Evolutionary conservation across 148 eudicot species (phyloP).

Genomic region (Polygonum aviculare): DNA sequence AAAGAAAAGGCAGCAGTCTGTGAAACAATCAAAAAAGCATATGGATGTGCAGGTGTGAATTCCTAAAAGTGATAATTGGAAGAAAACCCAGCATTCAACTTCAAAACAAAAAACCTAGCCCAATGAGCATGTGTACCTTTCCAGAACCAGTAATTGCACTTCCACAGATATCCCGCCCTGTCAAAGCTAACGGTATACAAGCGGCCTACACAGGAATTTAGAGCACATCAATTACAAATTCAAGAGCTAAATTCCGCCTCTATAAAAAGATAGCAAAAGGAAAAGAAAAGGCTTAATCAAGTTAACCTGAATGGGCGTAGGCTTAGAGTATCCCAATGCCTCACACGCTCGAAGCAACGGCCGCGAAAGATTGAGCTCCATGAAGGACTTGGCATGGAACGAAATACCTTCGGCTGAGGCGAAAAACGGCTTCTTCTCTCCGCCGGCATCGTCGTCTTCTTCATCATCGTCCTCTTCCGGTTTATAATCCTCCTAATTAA

Average conservation of each 20-base stretch:
- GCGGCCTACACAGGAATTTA: constrained; percentile 57
- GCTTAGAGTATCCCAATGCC: constrained; percentile 69
- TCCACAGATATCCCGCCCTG: constrained; percentile 91
- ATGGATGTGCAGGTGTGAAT: neutral
- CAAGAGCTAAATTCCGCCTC: neutral
- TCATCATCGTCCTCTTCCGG: constrained; percentile 64
- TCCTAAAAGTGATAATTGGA: neutral
- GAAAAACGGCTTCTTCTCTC: constrained; percentile 51
- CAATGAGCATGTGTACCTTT: constrained; percentile 36
- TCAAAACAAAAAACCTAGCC: neutral
- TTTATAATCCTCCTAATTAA: constrained; percentile 33
- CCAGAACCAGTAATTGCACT: constrained; percentile 98
- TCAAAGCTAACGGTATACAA: constrained; percentile 77
- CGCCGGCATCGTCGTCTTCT: constrained; percentile 18
- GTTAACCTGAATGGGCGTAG: constrained; percentile 90
- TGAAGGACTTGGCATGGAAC: constrained; percentile 61
- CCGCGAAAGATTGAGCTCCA: constrained; percentile 75
- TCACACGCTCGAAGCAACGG: constrained; percentile 90
- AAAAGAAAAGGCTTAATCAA: too few species aligned
- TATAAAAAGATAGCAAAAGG: too few species aligned
- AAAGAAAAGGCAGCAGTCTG: constrained; percentile 96
- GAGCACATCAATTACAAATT: neutral
- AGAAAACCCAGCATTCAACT: neutral
- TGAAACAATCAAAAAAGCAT: neutral
- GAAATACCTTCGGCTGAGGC: constrained; percentile 60